These are phyloP conservation scores for Phytophthora uliginosa DNA, from an alignment of 352 stramenopile genomes.

Conservation along the genomic window DNA sequence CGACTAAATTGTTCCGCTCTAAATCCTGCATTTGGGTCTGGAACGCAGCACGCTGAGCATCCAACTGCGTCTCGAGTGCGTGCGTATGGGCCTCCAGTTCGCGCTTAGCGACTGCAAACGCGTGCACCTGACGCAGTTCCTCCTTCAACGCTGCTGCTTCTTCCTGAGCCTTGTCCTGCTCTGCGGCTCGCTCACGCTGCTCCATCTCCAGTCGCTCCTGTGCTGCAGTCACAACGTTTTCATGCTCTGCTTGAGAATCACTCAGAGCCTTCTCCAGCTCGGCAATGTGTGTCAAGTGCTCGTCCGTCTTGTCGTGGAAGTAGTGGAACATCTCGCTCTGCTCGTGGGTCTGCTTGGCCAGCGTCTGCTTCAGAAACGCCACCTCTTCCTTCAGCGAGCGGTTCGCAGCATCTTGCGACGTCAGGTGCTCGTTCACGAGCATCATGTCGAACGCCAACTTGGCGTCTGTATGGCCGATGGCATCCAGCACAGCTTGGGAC, in stretches of 20 bases:
- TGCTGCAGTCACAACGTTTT: slow-evolving; percentile 1
- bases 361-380: slow-evolving; percentile 50
- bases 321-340: slow-evolving; percentile 92
- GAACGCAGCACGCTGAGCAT: slow-evolving; percentile 34
- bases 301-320: slow-evolving; percentile 87
- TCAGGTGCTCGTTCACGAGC: slow-evolving; percentile 66
- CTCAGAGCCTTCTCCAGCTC: slow-evolving; percentile 54
- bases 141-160: slow-evolving; percentile 39
- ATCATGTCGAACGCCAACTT: slow-evolving; percentile 78
- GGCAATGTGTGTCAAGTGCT: slow-evolving; percentile 74
- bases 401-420: slow-evolving; percentile 42
- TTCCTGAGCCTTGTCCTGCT: slow-evolving; percentile 20
- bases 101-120: slow-evolving; percentile 66
- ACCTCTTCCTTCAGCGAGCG: slow-evolving; percentile 55
- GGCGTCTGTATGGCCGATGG: slow-evolving; percentile 58
- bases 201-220: slow-evolving; percentile 28
- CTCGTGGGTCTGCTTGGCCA: slow-evolving; percentile 58
- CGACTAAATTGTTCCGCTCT: slow-evolving; percentile 69
- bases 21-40: slow-evolving; percentile 51
- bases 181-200: slow-evolving; percentile 22
- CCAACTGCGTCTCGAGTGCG: slow-evolving; percentile 49
- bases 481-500: slow-evolving; percentile 50
- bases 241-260: slow-evolving; percentile 24
- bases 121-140: slow-evolving; percentile 58
- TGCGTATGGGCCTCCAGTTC: slow-evolving; percentile 52